A percentile compares a stretch with the other conserved stretches of the same genome.
These are phyloP conservation scores for Cladosporium austrohemisphaericum DNA, from an alignment of 2,329 filamentous ascomycete genomes.

Conservation along the genomic window DNA sequence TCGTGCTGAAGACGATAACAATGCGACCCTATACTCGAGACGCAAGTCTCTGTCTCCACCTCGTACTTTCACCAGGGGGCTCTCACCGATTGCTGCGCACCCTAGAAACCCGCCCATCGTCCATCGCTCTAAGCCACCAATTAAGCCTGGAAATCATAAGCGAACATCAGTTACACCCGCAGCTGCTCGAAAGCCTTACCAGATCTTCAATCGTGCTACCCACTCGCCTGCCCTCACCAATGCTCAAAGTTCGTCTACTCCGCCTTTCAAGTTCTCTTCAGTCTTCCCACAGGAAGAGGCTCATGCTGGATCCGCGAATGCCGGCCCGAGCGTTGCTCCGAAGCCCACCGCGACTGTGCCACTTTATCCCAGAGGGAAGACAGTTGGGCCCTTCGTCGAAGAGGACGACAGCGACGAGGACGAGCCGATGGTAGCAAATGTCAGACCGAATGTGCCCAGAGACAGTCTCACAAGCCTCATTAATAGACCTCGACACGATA, in stretches of 20 bases:
- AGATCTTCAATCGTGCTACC: not conserved
- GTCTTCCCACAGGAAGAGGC: too few relatives aligned
- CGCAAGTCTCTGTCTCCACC: not conserved
- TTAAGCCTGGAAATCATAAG: not conserved
- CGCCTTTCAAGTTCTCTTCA: too few relatives aligned
- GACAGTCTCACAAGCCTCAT: not conserved
- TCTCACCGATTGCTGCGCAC: conserved; percentile 1
- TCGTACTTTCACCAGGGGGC: not conserved
- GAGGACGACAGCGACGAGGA: not conserved
- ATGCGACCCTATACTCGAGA: not conserved
- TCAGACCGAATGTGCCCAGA: not conserved
- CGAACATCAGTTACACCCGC: not conserved
- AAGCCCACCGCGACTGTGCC: not conserved
- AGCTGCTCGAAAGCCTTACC: not conserved
- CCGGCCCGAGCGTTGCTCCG: too few relatives aligned
- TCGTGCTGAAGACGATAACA: not conserved
- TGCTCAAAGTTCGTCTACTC: not conserved
- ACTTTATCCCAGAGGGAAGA: not conserved
- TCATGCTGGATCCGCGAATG: too few relatives aligned
- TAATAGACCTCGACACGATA: not conserved
- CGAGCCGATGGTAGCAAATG: not conserved
- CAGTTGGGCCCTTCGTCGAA: not conserved
- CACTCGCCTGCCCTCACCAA: not conserved
- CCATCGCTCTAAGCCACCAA: conserved; percentile 1
- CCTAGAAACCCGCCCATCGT: not conserved